Conservation (phyloP, 2,329 filamentous ascomycete species). For the Xylariaceae sp. region DNA sequence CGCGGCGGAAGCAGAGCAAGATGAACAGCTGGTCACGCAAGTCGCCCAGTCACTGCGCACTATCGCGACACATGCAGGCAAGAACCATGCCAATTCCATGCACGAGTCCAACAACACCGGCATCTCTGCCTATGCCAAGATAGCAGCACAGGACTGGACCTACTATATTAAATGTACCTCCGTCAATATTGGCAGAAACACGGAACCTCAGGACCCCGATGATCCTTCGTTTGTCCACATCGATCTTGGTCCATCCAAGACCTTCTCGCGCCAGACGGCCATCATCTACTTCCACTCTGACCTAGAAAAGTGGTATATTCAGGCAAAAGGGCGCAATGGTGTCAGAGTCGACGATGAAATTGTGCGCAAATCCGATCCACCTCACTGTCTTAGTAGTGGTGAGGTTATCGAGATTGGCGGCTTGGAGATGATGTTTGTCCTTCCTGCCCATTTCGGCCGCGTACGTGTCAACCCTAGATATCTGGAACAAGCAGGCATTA, state of each 20-base stretch:
- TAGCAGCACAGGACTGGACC: conserved; percentile 76
- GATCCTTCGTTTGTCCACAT: conserved; percentile 65
- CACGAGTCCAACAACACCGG: conserved; percentile 54
- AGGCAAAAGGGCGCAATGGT: conserved; percentile 87
- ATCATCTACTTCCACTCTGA: conserved; percentile 67
- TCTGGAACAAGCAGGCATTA: conserved; percentile 58
- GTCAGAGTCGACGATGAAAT: conserved; percentile 73
- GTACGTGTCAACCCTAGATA: conserved; percentile 65
- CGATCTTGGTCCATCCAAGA: conserved; percentile 79
- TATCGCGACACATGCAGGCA: conserved; percentile 53
- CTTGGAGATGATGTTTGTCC: conserved; percentile 97
- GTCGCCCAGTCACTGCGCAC: conserved; percentile 47
- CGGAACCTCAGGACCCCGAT: conserved; percentile 45
- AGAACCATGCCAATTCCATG: conserved; percentile 58
- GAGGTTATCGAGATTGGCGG: conserved; percentile 88
- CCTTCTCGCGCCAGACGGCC: conserved; percentile 72
- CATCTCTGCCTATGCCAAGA: conserved; percentile 73
- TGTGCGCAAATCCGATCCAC: conserved; percentile 59
- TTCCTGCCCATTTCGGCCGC: conserved; percentile 66
- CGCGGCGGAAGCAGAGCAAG: conserved; percentile 37
- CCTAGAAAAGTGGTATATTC: conserved; percentile 71
- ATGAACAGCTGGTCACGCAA: conserved; percentile 52
- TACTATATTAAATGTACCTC: conserved; percentile 74
- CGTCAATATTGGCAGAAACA: conserved; percentile 69
- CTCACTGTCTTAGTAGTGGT: conserved; percentile 69